Evolutionary conservation across 345 rosid species (phyloP), one percentile per base, ranked within the genome.

Genomic region (Sapria himalayana): DNA sequence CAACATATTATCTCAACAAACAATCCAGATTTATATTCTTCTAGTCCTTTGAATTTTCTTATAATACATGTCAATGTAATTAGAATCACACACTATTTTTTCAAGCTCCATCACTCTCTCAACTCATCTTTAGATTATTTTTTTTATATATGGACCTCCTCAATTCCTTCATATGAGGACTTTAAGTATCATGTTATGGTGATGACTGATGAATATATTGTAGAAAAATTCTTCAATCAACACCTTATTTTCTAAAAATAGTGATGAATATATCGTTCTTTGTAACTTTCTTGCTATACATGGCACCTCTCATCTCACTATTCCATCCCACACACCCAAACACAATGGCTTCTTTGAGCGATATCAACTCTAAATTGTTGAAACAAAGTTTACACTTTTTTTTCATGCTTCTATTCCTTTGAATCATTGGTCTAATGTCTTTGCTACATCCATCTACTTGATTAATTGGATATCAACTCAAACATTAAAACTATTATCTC

Each of bases 71-170:
- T 27, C n/a, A 11, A 6, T 39, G 37, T 5, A 25, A 49, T 39
- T 25, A 21, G 37, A 41, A 41, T 41, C 43, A 33, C 5, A 25
- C 25, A 7, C 4, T 25, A 9, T 21, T 33, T 0, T 43, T 43
- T 25, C 35, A 3, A 8, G 4, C 11, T 22, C 56, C 2, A 4
- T 34, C 9, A 11, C 43, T 24, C 11, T 13, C 6, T 18, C 27
- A 1, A 19, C 44, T 12, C 12, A 6, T 1, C 54, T 38, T 8
- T 15, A 31, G 7, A 39, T 4, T 4, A 29, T 29, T 50, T 27
- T 4, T 29, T 23, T 21, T 25, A 49, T 49, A 46, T 49, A 14
- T 39, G 46, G 39, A 31, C 27, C 0, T 39, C 54, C 2, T 32
- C 1, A 9, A 2, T 29, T 18, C 0, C 3, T 0, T 49, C 38